These are phyloP conservation scores for Rhodamnia argentea DNA, from an alignment of 345 rosid genomes.

Conservation along the genomic window DNA sequence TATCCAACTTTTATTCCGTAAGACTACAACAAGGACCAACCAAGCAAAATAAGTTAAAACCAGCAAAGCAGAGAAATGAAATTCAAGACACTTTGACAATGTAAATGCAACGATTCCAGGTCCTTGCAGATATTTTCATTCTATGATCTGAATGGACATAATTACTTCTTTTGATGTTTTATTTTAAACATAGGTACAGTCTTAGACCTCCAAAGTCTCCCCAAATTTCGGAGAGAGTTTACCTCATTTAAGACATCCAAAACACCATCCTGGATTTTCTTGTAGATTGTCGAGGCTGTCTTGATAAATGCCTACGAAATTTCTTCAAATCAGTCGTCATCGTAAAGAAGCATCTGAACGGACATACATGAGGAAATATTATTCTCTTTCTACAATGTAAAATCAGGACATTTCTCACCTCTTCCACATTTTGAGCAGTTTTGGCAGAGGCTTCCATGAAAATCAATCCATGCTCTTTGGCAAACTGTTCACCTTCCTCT, in stretches of 20 bases:
- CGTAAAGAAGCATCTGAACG: neutral
- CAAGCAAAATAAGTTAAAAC: neutral
- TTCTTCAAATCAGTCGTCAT: neutral
- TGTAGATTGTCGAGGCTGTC: constrained; percentile 90
- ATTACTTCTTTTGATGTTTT: neutral
- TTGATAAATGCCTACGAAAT: constrained; percentile 65
- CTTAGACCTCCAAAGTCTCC: neutral
- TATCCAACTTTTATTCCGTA: constrained; percentile 97
- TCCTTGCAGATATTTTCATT: neutral
- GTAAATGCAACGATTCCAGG: neutral
- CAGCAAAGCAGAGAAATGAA: neutral
- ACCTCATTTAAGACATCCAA: constrained; percentile 97
- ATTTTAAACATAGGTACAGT: neutral
- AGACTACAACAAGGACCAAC: constrained; percentile 33
- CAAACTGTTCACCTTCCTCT: constrained; percentile 96
- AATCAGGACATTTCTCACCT: constrained; percentile 29
- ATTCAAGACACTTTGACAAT: neutral
- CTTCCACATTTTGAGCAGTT: constrained; percentile 97
- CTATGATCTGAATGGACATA: neutral
- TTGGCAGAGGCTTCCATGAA: constrained; percentile 99
- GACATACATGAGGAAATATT: neutral
- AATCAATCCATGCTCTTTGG: constrained; percentile 90
- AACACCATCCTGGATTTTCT: constrained; percentile 94
- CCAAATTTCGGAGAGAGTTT: neutral
- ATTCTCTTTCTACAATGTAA: neutral